Evolutionary conservation across 2,329 filamentous ascomycete genomes (phyloP).

Genomic region (Colletotrichum sp.): DNA sequence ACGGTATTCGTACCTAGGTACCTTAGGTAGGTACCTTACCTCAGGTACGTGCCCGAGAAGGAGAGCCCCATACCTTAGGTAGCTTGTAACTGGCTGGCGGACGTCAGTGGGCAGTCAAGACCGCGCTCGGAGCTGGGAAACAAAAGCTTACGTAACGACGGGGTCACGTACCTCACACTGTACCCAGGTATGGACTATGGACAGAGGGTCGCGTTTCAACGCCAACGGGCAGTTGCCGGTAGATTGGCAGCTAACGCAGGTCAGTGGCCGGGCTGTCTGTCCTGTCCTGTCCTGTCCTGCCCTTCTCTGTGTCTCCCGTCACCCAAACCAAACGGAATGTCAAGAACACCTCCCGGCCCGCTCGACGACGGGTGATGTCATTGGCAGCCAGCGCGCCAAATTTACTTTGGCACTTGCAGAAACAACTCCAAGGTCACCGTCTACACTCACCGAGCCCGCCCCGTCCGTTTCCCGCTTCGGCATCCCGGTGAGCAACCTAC

Average conservation of each 20-base stretch:
- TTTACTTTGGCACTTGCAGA: background rate
- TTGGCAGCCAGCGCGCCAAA: background rate
- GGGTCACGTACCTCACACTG: background rate
- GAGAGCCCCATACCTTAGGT: background rate
- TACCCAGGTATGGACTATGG: no score
- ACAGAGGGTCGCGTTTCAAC: background rate
- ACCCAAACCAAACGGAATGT: background rate
- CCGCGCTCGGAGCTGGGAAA: background rate
- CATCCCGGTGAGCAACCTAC: background rate
- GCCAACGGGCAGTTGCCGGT: background rate
- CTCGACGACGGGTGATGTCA: conserved; percentile 5
- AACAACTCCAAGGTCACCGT: background rate
- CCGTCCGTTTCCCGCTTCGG: background rate
- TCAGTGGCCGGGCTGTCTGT: background rate
- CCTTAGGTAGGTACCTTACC: no score
- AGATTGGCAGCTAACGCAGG: background rate
- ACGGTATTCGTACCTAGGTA: background rate
- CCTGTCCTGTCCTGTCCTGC: background rate
- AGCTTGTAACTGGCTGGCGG: background rate
- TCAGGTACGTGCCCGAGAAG: background rate
- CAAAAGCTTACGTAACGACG: background rate
- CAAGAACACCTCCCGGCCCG: background rate
- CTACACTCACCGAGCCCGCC: background rate
- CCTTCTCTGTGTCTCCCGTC: background rate
- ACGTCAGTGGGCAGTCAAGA: background rate